These are phyloP conservation scores for Colletotrichum musicola DNA, from an alignment of 2,329 filamentous ascomycete genomes.

Conservation along the genomic window DNA sequence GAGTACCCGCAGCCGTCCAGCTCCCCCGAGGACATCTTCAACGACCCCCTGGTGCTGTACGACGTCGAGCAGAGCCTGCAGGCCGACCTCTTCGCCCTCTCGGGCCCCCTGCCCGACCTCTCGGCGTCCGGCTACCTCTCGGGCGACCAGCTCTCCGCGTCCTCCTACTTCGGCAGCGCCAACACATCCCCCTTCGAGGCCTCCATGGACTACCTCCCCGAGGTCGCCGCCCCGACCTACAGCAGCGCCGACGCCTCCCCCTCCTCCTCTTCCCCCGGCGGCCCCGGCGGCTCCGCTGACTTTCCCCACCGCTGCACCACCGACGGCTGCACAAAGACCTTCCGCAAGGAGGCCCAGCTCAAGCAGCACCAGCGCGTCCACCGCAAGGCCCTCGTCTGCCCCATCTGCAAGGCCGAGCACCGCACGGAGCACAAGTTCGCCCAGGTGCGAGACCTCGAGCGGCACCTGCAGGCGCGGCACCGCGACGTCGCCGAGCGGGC, in stretches of 20 bases:
- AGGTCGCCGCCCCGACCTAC: background rate
- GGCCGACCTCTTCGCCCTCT: constrained; percentile 22
- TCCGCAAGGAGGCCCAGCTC: constrained; percentile 40
- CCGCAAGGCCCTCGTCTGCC: constrained; percentile 39
- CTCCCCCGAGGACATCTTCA: constrained; percentile 28
- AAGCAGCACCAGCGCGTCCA: constrained; percentile 42
- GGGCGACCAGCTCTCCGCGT: constrained; percentile 28
- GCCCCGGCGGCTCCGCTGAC: background rate
- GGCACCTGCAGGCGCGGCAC: constrained; percentile 41
- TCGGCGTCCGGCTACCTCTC: no score
- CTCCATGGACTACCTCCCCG: constrained; percentile 32
- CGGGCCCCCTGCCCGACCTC: constrained; percentile 31
- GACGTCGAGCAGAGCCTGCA: constrained; percentile 31
- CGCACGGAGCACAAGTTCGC: constrained; percentile 41
- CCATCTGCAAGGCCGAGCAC: constrained; percentile 37
- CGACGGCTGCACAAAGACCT: constrained; percentile 39
- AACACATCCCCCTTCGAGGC: constrained; percentile 33
- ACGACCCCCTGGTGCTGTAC: constrained; percentile 22
- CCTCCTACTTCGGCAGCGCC: constrained; percentile 32
- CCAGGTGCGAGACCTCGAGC: constrained; percentile 41
- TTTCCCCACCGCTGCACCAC: constrained; percentile 33
- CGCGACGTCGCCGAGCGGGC: constrained; percentile 30
- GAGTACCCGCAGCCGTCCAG: background rate
- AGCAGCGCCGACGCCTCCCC: constrained; percentile 22
- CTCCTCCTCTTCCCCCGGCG: constrained; percentile 11